Evolutionary conservation across 1,139 yeast species (phyloP), one percentile per base, ranked within the genome.

Genomic region (Debaryomyces robertsiae): DNA sequence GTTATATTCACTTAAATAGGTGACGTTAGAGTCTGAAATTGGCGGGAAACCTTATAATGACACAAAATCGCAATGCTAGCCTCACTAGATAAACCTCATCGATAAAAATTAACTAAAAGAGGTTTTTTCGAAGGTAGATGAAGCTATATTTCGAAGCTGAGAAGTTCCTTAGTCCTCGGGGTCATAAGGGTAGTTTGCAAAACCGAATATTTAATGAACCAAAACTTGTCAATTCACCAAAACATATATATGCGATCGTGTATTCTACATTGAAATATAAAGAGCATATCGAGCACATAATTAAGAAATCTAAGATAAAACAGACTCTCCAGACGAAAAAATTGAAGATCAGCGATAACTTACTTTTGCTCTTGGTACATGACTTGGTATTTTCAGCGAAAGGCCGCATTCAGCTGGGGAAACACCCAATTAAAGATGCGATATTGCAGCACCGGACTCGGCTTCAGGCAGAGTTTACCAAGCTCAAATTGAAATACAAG

Each of bases 341-440:
- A 58, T 48, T 67, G 47, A 67, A 69, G 43, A 55, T 73, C 9
- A 69, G 73, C 15, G 75, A 72, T 36, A 69, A 66, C 33, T 60
- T 87, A 40, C 77, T 87, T 2, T 49, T 81, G 39, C 65, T 93
- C 13, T 65, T 93, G 62, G 82, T 84, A 1, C 95, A 93, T 57
- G 98, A 93, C 64, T 67, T 90, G 43, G 62, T 93, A 6, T 75
- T 93, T 46, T 79, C 94, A 4, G 76, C 81, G 46, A 74, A 80
- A 23, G 95, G 95, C 7, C 68, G 97, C 46, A 86, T 93, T 44
- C 94, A 89, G 56, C 84, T 90, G 73, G 95, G 95, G 5, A 90
- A 90, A 53, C 91, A 86, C 46, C 88, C 93, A 0, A 73, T 89
- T 44, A 93, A 93, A 56, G 95, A 87, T 38, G 86, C 89, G 5